phyloP scores from a whole-genome alignment of 176 grass and related monocot species.

The Lolium perenne region DNA sequence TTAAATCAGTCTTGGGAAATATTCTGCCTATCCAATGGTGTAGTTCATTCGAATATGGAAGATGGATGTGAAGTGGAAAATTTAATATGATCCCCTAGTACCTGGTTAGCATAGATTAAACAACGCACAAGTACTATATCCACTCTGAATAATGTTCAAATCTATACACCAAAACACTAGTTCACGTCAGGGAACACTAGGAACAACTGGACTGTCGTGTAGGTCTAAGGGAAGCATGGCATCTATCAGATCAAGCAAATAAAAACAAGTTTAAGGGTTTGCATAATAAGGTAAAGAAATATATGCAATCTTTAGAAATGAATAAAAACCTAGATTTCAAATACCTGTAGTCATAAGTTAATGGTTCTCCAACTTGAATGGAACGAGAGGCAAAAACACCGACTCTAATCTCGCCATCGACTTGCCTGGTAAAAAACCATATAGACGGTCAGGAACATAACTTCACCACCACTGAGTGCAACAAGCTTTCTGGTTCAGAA shows the following conservation, averaged over 20 bases:
- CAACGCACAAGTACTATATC: not conserved
- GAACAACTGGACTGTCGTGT: not conserved
- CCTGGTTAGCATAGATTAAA: slow-evolving; percentile 21
- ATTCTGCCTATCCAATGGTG: not conserved
- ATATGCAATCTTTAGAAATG: not conserved
- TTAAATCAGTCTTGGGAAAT: slow-evolving; percentile 2
- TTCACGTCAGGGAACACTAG: not conserved
- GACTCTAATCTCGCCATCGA: slow-evolving; percentile 83
- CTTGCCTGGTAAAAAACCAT: slow-evolving; percentile 62
- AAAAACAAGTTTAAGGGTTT: not conserved
- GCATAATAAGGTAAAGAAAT: not conserved
- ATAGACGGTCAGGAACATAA: slow-evolving; percentile 45
- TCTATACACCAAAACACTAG: not conserved
- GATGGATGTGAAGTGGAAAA: not conserved
- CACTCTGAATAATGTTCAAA: not conserved
- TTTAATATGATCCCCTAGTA: not conserved
- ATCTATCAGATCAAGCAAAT: not conserved
- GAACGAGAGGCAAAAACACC: slow-evolving; percentile 75
- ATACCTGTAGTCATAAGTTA: slow-evolving; percentile 93
- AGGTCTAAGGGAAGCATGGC: not conserved
- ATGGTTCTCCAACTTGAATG: slow-evolving; percentile 66
- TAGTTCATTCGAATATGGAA: not conserved
- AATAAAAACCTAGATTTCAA: not conserved
- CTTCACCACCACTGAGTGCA: not conserved
- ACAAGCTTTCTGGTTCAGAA: not conserved